Base-by-base conservation (phyloP, 164 flowering plant species). In the Dillenia turbinata region DNA sequence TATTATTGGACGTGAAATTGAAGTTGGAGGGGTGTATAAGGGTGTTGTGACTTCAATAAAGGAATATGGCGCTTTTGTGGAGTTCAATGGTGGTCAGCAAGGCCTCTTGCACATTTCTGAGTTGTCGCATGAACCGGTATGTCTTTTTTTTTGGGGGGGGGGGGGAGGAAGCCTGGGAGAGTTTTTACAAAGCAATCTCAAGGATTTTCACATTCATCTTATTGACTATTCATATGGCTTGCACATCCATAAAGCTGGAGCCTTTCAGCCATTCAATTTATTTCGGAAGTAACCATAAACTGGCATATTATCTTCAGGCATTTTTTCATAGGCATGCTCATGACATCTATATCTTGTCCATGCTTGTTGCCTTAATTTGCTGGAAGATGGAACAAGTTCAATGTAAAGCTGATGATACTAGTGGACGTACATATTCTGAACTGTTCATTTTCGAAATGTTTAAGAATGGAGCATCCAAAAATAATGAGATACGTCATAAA, bases 1-100 rank as follows among this genome's bases (percentile, higher is more conserved):
- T 57, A 77, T 82, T 51, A 71, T 89, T 68, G 99, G 99, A 1
- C 96, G 97, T 65, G 92, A 88, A 67, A 86, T 95, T 72, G 90
- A 84, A 80, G 74, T 88, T 61, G 99, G 99, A 57, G 89, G 96
- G 11, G 63, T 81, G 48, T 95, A 92, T 67, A 89, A 88, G 76
- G 99, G 99, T 47, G 62, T 83, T 68, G 90, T 95, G 46, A 68
- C 79, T 11, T 83, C 97, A 65, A 60, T 92, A 7, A 92, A 95
- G 74, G 97, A 95, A 72, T 92, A 85, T 75, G 99, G 99, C 62
- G 97, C 97, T 47, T 94, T 95, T 76, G 92, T 95, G 67, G 96
- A 95, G 76, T 86, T 95, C 59, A 91, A 85, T 80, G 99, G 99
- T 66, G 97, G 99, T 49, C 99, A 95, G 66, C 89, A 86, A 66